These are phyloP conservation scores for Starmerella powellii DNA, from an alignment of 805 yeast genomes.

Conservation along the genomic window DNA sequence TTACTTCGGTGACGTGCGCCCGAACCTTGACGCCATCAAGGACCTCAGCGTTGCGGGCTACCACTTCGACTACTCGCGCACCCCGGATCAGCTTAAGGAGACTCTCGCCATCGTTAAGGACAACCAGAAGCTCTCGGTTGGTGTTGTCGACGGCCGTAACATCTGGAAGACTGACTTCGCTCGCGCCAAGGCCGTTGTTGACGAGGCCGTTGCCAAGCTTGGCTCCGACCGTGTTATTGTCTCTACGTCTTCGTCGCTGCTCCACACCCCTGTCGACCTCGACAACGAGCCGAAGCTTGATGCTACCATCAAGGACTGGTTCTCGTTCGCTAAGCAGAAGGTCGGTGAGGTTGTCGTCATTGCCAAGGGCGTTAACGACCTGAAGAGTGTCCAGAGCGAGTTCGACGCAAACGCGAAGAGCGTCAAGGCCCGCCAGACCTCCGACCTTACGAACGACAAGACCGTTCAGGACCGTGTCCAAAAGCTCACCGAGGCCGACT, in stretches of 20 bases:
- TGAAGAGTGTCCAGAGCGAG: constrained; percentile 50
- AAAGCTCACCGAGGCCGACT: constrained; percentile 48
- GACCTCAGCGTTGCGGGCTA: constrained; percentile 85
- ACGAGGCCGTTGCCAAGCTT: constrained; percentile 70
- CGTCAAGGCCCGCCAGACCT: constrained; percentile 71
- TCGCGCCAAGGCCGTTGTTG: constrained; percentile 69
- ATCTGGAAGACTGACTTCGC: constrained; percentile 96
- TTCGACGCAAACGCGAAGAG: constrained; percentile 80
- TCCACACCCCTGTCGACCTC: constrained; percentile 98
- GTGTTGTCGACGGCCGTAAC: constrained; percentile 98
- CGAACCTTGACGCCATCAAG: constrained; percentile 83
- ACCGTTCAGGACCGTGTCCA: constrained; percentile 81
- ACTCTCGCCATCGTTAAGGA: constrained; percentile 55
- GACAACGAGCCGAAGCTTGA: constrained; percentile 82
- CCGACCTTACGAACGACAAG: constrained; percentile 81
- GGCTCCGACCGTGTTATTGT: constrained; percentile 65
- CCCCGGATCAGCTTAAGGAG: constrained; percentile 87
- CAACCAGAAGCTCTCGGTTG: constrained; percentile 78
- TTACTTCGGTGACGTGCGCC: constrained; percentile 97
- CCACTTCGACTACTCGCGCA: constrained; percentile 95
- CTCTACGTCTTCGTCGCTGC: constrained; percentile 90
- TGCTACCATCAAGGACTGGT: constrained; percentile 90
- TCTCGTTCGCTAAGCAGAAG: constrained; percentile 97
- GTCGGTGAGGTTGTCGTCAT: constrained; percentile 79
- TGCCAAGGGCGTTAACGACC: constrained; percentile 74